Conservation (phyloP, 495 filamentous ascomycete genomes). For the Daldinia vernicosa region DNA sequence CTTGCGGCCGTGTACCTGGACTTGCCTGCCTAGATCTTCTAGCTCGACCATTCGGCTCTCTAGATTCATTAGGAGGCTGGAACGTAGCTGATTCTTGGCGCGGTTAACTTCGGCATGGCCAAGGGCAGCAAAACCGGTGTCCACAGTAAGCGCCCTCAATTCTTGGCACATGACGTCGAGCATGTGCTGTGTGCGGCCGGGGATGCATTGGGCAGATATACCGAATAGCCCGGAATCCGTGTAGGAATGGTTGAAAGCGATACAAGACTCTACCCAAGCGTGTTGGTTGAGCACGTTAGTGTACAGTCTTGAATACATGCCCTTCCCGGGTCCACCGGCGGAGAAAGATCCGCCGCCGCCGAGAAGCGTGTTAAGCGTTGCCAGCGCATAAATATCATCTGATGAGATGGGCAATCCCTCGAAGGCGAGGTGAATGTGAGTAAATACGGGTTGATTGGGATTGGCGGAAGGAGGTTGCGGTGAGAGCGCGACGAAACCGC, state of each 20-base stretch:
- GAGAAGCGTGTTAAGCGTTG: slow-evolving; percentile 94
- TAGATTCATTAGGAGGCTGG: slow-evolving; percentile 94
- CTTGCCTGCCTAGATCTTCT: slow-evolving; percentile 95
- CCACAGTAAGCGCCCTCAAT: slow-evolving; percentile 77
- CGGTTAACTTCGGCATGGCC: slow-evolving; percentile 82
- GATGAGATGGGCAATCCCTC: slow-evolving; percentile 92
- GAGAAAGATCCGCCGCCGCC: slow-evolving; percentile 97
- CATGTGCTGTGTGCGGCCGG: slow-evolving; percentile 78
- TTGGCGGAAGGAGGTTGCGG: slow-evolving; percentile 78
- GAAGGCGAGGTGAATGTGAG: slow-evolving; percentile 93
- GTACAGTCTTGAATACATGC: slow-evolving; percentile 97
- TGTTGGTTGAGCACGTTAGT: slow-evolving; percentile 98
- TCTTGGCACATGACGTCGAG: slow-evolving; percentile 94
- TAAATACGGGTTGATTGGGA: slow-evolving; percentile 80
- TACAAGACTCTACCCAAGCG: slow-evolving; percentile 93
- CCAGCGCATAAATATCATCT: slow-evolving; percentile 93
- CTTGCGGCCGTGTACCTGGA: slow-evolving; percentile 93
- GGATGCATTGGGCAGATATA: slow-evolving; percentile 85
- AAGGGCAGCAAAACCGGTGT: slow-evolving; percentile 74
- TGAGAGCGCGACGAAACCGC: slow-evolving; percentile 87
- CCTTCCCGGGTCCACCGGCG: slow-evolving; percentile 97
- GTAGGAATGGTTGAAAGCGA: slow-evolving; percentile 97
- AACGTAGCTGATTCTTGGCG: slow-evolving; percentile 97
- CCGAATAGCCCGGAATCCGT: slow-evolving; percentile 95
- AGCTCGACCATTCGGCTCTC: slow-evolving; percentile 97